phyloP scores from a whole-genome alignment of 208 protist species.

The Acanthamoeba sp. region DNA sequence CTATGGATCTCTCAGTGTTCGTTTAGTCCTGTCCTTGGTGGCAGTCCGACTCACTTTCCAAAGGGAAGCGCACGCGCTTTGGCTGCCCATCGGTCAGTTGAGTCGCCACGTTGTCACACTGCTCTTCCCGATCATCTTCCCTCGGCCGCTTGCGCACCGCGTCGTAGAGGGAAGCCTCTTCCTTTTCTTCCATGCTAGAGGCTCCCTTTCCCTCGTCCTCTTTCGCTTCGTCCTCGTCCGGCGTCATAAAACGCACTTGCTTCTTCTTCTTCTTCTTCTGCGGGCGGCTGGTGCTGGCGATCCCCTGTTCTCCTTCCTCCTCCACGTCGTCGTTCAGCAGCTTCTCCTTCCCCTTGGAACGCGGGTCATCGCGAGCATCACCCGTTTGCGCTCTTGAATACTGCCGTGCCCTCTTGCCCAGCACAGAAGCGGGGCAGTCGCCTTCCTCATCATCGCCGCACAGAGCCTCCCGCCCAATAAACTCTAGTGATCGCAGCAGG shows the following conservation, averaged over 20 bases:
- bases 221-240: neutral
- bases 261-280: neutral
- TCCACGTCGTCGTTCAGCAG: neutral
- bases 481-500: neutral
- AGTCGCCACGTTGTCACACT: neutral
- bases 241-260: neutral
- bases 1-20: too few species aligned
- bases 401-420: neutral
- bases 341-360: conserved; percentile 23
- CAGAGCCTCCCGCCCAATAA: neutral
- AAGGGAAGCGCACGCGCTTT: conserved; percentile 33
- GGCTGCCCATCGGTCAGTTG: neutral
- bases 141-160: neutral
- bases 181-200: too few species aligned
- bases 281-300: neutral
- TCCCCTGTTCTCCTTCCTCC: neutral
- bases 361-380: neutral
- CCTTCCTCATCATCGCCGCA: neutral
- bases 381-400: neutral
- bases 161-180: neutral
- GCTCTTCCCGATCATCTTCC: neutral
- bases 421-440: neutral
- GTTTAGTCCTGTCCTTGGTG: too few species aligned
- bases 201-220: neutral
- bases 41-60: neutral